Base-by-base conservation (phyloP, 148 eudicot species). In the Silene conica region DNA sequence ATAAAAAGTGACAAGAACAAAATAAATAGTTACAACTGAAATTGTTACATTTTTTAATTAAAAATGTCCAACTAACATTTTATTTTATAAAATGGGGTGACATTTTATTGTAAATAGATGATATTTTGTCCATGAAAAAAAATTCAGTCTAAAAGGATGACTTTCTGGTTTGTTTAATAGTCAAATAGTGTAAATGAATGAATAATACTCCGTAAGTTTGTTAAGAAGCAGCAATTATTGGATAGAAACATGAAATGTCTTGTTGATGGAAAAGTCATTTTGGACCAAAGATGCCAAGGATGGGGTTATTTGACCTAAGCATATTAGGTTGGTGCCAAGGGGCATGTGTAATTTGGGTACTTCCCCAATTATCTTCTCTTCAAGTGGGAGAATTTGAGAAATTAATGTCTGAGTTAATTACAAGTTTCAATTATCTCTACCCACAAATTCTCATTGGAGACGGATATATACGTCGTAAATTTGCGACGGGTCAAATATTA, bases 301-400 rank as follows among this genome's bases (percentile, higher is more conserved):
- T 22, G 12, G 23, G 4, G 9, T 15, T 70, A 9, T 38, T 38
- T 70, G 74, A 76, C 73, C 67, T 75, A 67, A 68, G 70, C 46
- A 67, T 41, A 23, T 2, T 8, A 19, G 18, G 23, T 54, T 15
- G 26, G 45, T 64, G 67, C 31, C 11, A 56, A 72, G 65, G 56
- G 65, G 41, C 31, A 65, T 26, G 66, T 19, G 66, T 66, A 56
- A 56, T 56, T 63, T 64, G 46, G 69, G 45, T 8, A 62, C 9
- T 45, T 22, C 65, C 67, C 18, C 62, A 54, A 65, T 54, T 9
- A 63, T 16, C 48, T 48, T 48, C 22, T 9, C 0, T 15, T 20
- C 6, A 20, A 23, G 15, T 9, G 18, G 15, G 8, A 71, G 25
- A 15, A 71, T 18, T 3, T 58, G 22, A 34, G 19, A 38, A 59